Evolutionary conservation across 352 stramenopile genomes (phyloP).

Genomic region (Globisporangium emineosum): DNA sequence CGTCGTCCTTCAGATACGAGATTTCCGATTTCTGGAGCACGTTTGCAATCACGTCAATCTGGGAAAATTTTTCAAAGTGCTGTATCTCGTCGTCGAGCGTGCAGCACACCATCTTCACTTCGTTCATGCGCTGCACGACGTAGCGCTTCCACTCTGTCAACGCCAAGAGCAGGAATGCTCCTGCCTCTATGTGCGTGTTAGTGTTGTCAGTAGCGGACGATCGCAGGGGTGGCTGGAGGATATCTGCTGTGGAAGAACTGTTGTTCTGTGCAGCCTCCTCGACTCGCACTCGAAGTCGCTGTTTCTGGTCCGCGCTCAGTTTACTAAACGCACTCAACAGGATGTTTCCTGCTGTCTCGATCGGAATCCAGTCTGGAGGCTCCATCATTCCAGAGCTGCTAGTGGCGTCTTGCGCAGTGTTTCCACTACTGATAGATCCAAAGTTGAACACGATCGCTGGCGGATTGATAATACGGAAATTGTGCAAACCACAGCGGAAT

Average conservation of each 20-base stretch:
- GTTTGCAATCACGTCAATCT: slow-evolving; percentile 44
- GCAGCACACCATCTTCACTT: slow-evolving; percentile 59
- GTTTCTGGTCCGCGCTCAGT: slow-evolving; percentile 43
- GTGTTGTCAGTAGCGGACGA: background rate
- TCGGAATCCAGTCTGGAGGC: slow-evolving; percentile 31
- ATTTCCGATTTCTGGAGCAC: slow-evolving; percentile 54
- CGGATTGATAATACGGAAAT: slow-evolving; percentile 49
- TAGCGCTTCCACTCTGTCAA: slow-evolving; percentile 72
- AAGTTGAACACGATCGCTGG: background rate
- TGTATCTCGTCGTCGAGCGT: slow-evolving; percentile 52
- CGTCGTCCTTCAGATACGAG: slow-evolving; percentile 48
- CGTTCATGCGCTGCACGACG: slow-evolving; percentile 63
- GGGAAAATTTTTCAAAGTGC: slow-evolving; percentile 46
- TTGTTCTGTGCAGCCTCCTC: slow-evolving; percentile 22
- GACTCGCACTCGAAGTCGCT: slow-evolving; percentile 34
- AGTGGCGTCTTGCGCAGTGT: background rate
- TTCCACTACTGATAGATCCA: background rate
- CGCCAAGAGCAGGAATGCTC: slow-evolving; percentile 53
- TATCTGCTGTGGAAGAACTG: background rate
- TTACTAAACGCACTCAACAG: slow-evolving; percentile 48
- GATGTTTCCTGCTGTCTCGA: slow-evolving; percentile 39
- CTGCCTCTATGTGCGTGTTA: slow-evolving; percentile 29
- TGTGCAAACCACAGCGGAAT: slow-evolving; percentile 58
- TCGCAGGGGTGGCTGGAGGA: background rate
- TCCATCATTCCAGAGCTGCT: background rate